Percentiles rank a stretch among this genome's conserved stretches.
These are phyloP conservation scores for Tetracladium setigerum DNA, from an alignment of 495 filamentous ascomycete genomes.

Conservation along the genomic window DNA sequence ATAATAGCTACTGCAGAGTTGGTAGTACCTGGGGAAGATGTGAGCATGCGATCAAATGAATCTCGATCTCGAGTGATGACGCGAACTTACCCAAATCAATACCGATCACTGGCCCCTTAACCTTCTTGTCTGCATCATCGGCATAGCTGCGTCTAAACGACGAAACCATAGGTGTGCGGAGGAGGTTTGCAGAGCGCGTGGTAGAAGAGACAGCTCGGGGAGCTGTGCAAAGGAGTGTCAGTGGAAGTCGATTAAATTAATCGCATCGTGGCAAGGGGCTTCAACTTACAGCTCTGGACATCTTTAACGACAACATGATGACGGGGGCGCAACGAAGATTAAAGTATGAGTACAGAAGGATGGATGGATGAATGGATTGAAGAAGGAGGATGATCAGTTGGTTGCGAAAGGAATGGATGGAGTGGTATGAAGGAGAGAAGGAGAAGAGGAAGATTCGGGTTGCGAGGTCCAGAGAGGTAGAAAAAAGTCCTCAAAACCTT, in stretches of 20 bases:
- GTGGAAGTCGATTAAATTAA: conserved; percentile 6
- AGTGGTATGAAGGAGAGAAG: conserved; percentile 21
- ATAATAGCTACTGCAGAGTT: conserved; percentile 97
- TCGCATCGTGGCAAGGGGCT: too few species aligned
- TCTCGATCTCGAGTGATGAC: conserved; percentile 1
- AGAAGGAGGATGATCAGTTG: conserved; percentile 29
- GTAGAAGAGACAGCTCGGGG: conserved; percentile 54
- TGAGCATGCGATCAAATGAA: conserved; percentile 14
- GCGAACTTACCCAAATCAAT: conserved; percentile 85
- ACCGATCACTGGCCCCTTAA: conserved; percentile 94
- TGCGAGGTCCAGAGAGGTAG: conserved; percentile 17
- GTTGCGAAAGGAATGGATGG: background rate
- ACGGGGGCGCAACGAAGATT: conserved; percentile 9
- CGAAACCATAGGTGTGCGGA: conserved; percentile 39
- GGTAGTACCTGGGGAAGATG: conserved; percentile 62
- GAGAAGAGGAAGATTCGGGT: background rate
- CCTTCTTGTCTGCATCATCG: conserved; percentile 76
- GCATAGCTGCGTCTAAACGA: conserved; percentile 65
- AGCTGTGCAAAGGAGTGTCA: conserved; percentile 42
- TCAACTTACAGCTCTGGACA: conserved; percentile 35
- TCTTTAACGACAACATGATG: conserved; percentile 50
- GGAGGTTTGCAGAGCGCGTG: conserved; percentile 50
- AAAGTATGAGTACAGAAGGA: conserved; percentile 24
- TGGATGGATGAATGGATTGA: conserved; percentile 33
- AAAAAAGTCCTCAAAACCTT: conserved; percentile 3